Evolutionary conservation across 2,329 filamentous ascomycete genomes (phyloP).

Genomic region (Leptographium lundbergii): DNA sequence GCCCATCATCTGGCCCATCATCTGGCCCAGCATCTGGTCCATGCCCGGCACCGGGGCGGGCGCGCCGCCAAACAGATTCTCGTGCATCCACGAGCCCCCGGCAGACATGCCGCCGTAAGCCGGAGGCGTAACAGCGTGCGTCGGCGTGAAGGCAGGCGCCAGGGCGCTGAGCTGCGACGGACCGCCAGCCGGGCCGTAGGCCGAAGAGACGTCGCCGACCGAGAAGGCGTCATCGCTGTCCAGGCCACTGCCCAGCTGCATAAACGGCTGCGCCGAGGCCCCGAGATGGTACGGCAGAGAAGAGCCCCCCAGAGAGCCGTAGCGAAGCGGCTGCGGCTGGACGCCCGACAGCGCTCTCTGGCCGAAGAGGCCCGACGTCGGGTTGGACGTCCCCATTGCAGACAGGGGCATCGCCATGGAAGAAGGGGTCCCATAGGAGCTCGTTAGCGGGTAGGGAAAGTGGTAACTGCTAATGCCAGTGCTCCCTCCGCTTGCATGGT

Average conservation of each 20-base stretch:
- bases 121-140: not conserved
- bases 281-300: not conserved
- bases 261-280: not conserved
- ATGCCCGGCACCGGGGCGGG: not conserved
- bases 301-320: not conserved
- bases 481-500: not conserved
- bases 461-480: not conserved
- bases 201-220: not conserved
- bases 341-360: not conserved
- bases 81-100: not conserved
- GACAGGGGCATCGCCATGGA: not conserved
- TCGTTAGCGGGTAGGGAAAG: not conserved
- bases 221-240: not conserved
- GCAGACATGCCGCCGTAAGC: not conserved
- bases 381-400: not conserved
- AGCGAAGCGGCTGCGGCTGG: not conserved
- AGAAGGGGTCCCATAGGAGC: not conserved
- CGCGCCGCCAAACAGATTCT: not conserved
- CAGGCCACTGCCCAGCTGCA: not conserved
- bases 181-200: not conserved
- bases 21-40: no score
- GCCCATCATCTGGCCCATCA: not conserved
- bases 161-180: not conserved
- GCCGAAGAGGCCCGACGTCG: not conserved
- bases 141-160: not conserved